Evolutionary conservation across 495 filamentous ascomycete genomes (phyloP), one percentile per base, ranked within the genome.

Genomic region (Penicillium taxi): DNA sequence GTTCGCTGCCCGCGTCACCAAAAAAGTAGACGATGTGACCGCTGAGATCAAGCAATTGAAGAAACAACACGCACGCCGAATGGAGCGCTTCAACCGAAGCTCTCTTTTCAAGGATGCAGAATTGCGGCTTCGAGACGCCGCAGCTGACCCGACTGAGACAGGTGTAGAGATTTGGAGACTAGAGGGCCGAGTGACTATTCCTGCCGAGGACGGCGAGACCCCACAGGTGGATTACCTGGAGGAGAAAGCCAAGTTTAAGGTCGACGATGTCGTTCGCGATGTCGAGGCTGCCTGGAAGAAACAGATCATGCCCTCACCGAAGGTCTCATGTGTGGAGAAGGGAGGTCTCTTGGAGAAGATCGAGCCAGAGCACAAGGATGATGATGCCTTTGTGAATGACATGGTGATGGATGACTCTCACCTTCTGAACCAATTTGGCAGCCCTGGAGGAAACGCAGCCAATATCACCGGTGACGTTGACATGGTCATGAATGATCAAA

Each of bases 11-110:
- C 75, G 85, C 19, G 83, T 82, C 4, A 62, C 69, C 24, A 74
- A 77, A 19, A 78, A 77, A 43, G 70, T 84, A 2, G 66, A 65
- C 2, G 69, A 82, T 22, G 77, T 79, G 41, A 74, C 79, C 25
- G 76, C 75, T 4, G 88, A 95, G 56, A 85, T 96, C 28, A 79
- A 88, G 45, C 72, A 78, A 35, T 70, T 98, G 69, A 89, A 83
- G 63, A 70, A 68, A 9, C 73, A 83, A 17, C 89, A 98, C 56
- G 76, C 75, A 1, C 80, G 70, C 44, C 70, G 76, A 17, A 74
- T 95, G 64, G 72, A 77, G 8, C 84, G 81, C 48, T 75, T 95
- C 44, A 76, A 77, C 50, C 75, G 74, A 19, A 80, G 76, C 22
- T 73, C 74, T 2, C 42, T 77, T 9, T 62, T 85, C 24, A 81